Evolutionary conservation across 495 filamentous ascomycete genomes (phyloP), one percentile per base, ranked within the genome.

Genomic region (Hypoxylon fragiforme): DNA sequence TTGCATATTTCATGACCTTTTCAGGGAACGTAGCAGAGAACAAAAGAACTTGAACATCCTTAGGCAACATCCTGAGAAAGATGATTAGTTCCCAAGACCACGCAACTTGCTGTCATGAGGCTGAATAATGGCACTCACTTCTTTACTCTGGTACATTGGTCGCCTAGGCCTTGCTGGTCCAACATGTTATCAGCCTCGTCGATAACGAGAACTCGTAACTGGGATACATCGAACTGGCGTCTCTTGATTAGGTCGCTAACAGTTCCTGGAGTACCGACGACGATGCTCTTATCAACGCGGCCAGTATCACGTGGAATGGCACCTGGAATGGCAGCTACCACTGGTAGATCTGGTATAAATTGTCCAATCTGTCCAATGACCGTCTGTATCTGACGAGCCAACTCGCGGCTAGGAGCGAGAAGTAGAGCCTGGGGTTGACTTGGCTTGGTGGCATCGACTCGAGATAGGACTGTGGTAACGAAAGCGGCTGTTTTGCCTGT

Each of bases 401-500:
- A 78, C 73, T 99, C 94, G 62, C 94, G 88, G 50, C 90, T 97
- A 3, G 94, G 94, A 7, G 91, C 94, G 14, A 99, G 81, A 41
- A 92, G 85, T 12, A 99, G 72, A 14, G 91, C 90, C 73, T 99
- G 94, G 6, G 94, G 92, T 20, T 77, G 73, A 12, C 70, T 73
- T n/a, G 83, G 75, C 36, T 81, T 77, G 14, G 62, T 72, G 37
- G 91, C 76, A 57, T 97, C 88, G 60, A 96, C 68, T 40, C 94
- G 89, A 45, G 86, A 85, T 14, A 99, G 80, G 44, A 96, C 88
- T 34, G 94, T 97, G 45, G 96, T 81, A 18, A 91, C 85, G 70
- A 97, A 99, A 22, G 95, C 95, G 22, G 94, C 95, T 7, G 95
- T 99, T 76, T 99, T 99, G 50, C 95, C 95, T 11, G 95, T 99